phyloP scores from a whole-genome alignment of 1,284 basidiomycete species.

The Caloboletus firmus region DNA sequence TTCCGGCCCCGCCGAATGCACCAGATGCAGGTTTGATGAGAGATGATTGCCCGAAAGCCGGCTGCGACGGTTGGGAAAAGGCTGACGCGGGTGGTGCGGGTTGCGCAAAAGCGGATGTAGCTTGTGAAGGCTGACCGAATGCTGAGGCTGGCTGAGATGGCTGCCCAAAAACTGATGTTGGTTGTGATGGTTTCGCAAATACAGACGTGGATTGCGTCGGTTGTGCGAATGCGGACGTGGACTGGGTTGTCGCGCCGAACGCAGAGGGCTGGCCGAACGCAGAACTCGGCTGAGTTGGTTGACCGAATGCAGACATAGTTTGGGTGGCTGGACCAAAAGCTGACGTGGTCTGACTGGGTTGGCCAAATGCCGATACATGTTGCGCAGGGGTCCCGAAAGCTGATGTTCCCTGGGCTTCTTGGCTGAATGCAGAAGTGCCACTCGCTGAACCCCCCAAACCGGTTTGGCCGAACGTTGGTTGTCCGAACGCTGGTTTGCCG shows the following conservation, averaged over 20 bases:
- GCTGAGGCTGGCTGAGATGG: conserved; percentile 27
- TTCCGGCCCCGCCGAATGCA: conserved; percentile 34
- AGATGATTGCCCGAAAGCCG: conserved; percentile 39
- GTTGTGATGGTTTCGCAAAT: conserved; percentile 36
- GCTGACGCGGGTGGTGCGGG: conserved; percentile 34
- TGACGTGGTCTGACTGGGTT: conserved; percentile 25
- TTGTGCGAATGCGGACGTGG: conserved; percentile 40
- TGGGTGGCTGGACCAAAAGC: conserved; percentile 33
- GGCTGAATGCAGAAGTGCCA: conserved; percentile 37
- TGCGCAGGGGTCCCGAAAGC: conserved; percentile 42
- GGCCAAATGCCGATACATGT: conserved; percentile 39
- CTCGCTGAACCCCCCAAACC: conserved; percentile 32
- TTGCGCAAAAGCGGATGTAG: conserved; percentile 40
- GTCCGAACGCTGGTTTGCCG: conserved; percentile 39
- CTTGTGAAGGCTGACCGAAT: conserved; percentile 34
- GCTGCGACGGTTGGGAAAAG: conserved; percentile 44
- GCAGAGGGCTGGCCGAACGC: conserved; percentile 45
- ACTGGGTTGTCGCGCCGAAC: conserved; percentile 38
- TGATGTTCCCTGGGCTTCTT: conserved; percentile 34
- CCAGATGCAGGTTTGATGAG: conserved; percentile 32
- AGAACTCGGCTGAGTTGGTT: conserved; percentile 31
- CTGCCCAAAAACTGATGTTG: conserved; percentile 36
- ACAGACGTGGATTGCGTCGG: conserved; percentile 31
- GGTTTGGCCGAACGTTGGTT: conserved; percentile 37
- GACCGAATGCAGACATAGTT: conserved; percentile 42